These are phyloP conservation scores for Stellera chamaejasme DNA, from an alignment of 345 rosid genomes.

Conservation along the genomic window DNA sequence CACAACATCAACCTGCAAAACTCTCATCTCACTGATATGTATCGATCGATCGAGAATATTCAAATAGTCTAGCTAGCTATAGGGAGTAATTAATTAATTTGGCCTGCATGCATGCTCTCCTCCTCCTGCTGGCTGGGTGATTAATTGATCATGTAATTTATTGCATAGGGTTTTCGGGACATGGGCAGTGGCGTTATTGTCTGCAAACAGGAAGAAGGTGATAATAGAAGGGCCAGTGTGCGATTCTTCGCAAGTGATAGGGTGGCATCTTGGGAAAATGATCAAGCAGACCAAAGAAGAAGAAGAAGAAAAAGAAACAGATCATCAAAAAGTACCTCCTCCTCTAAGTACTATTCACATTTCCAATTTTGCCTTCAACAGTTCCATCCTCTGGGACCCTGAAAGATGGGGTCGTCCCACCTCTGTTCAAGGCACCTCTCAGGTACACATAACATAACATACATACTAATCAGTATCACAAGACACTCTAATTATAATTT, in stretches of 20 bases:
- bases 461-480: no score
- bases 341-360: constrained; percentile 36
- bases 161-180: constrained; percentile 68
- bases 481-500: no score
- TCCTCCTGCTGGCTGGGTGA: no score
- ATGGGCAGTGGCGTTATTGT: constrained; percentile 76
- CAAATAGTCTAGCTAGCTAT: no score
- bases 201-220: constrained; percentile 55
- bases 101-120: no score
- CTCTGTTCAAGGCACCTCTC: constrained; percentile 49
- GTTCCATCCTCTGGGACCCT: constrained; percentile 82
- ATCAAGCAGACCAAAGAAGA: constrained; percentile 35
- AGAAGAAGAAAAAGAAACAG: neutral
- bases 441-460: no score
- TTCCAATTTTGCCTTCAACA: constrained; percentile 67
- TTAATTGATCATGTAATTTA: no score
- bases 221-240: constrained; percentile 79
- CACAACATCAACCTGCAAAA: neutral
- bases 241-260: constrained; percentile 72
- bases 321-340: constrained; percentile 10
- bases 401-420: constrained; percentile 91
- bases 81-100: no score
- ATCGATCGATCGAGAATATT: no score
- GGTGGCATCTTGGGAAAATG: constrained; percentile 67
- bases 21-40: neutral